Evolutionary conservation across 2,329 filamentous ascomycete species (phyloP), one percentile per base, ranked within the genome.

Genomic region (Arthroderma uncinatum): DNA sequence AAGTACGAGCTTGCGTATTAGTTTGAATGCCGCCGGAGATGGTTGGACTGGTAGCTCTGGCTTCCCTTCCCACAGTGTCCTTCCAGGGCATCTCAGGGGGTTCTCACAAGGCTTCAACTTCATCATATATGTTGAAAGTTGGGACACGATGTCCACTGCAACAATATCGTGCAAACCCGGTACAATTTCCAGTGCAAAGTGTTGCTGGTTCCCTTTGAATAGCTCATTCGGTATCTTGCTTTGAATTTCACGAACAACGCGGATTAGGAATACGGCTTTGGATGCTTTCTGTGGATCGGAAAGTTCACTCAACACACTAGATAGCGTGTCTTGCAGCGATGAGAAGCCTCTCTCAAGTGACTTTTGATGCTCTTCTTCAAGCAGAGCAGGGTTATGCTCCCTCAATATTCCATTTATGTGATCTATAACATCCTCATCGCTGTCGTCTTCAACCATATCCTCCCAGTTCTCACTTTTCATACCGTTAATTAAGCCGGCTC

Each of bases 51-150:
- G 92, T 42, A 95, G 69, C 25, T 82, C 76, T 0, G 87, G 87
- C 37, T 81, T 76, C 0, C 87, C 87, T 67, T 94, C 89, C 91
- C 91, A 96, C 0, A 96, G 75, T 0, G 81, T 78, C 54, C 83
- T 78, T 5, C 85, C 83, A 1, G 79, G 39, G 77, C 0, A 87
- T 78, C 28, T 66, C 78, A 1, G 74, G 68, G 2, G 67, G 66
- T n/a, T 68, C 67, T 1, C 69, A 63, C 54, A 84, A 70, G 34
- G 59, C 54, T 68, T 72, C 19, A 69, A 59, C 2, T 64, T 59
- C 5, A 12, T n/a, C 16, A 55, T 39, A 5, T 86, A 65, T 0
- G 82, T 74, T 0, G 74, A 67, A 10, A 63, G 60, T 25, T 65
- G 58, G 6, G 70, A 65, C 0, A 79, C 74, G 1, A 86, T 78